A percentile compares a stretch with the other conserved stretches of the same genome.
Conservation (phyloP, 2,329 filamentous ascomycete species). For the Ophiostoma quercus region DNA sequence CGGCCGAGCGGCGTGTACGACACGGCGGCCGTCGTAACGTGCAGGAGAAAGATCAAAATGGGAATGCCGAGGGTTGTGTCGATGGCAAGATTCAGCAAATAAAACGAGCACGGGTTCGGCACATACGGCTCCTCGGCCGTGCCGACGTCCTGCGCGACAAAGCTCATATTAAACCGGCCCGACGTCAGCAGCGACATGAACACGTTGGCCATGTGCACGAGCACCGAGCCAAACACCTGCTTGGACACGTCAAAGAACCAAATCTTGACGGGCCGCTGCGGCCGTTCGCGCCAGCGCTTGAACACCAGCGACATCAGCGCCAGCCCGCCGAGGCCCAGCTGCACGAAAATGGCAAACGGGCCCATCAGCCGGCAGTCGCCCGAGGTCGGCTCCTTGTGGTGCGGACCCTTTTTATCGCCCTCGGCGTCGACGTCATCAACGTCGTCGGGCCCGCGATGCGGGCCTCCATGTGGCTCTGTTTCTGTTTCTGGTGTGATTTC, state of each 20-base stretch:
- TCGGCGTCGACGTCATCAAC: neutral
- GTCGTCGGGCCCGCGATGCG: neutral
- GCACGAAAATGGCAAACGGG: constrained; percentile 84
- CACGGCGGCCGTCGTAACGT: constrained; percentile 66
- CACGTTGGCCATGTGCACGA: constrained; percentile 88
- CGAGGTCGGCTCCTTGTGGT: constrained; percentile 35
- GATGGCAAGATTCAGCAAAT: constrained; percentile 87
- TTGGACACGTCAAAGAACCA: constrained; percentile 98
- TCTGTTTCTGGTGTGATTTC: neutral
- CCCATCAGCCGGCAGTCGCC: constrained; percentile 85
- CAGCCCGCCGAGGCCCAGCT: constrained; percentile 76
- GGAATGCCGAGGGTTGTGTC: constrained; percentile 98
- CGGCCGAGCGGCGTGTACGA: constrained; percentile 71
- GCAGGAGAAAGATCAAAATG: constrained; percentile 84
- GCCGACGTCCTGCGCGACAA: constrained; percentile 43
- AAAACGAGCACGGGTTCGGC: constrained; percentile 95
- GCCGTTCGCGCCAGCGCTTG: constrained; percentile 88
- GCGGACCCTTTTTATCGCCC: constrained; percentile 18
- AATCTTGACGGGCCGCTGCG: constrained; percentile 87
- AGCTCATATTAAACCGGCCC: constrained; percentile 67
- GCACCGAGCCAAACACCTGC: constrained; percentile 87
- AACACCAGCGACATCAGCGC: constrained; percentile 83
- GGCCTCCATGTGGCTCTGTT: neutral
- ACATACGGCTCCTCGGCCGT: constrained; percentile 50
- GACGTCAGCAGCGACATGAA: constrained; percentile 95